Conservation (phyloP, 768 basidiomycete species). For the Favolaschia claudopus region DNA sequence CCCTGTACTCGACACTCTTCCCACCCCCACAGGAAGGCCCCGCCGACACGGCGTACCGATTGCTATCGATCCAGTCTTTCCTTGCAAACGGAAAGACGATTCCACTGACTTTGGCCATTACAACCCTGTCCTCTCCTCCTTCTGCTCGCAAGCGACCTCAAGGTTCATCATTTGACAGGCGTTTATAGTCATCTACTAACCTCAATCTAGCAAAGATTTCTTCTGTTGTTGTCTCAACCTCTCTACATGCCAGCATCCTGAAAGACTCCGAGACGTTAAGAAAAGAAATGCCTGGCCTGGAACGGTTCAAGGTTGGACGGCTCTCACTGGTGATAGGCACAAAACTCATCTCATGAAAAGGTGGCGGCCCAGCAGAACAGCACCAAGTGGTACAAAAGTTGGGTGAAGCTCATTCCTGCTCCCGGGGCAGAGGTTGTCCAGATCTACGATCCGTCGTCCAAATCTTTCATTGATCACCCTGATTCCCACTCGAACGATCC, state of each 20-base stretch:
- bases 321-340: no score
- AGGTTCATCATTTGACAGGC: not conserved
- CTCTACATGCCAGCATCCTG: constrained; percentile 86
- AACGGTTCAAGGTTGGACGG: constrained; percentile 46
- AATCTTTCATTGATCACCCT: constrained; percentile 54
- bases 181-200: not conserved
- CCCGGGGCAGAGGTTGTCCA: constrained; percentile 50
- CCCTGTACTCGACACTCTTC: constrained; percentile 83
- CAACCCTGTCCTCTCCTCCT: constrained; percentile 49
- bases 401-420: constrained; percentile 62
- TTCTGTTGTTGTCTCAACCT: constrained; percentile 87
- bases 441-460: constrained; percentile 64
- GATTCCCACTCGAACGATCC: constrained; percentile 41
- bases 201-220: constrained; percentile 51
- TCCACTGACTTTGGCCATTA: constrained; percentile 63
- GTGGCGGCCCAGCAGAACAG: constrained; percentile 82
- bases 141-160: constrained; percentile 29
- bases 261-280: constrained; percentile 83
- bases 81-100: constrained; percentile 44
- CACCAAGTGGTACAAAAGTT: constrained; percentile 71
- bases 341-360: no score
- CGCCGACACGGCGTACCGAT: constrained; percentile 47
- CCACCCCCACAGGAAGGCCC: constrained; percentile 46
- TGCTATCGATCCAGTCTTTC: constrained; percentile 65
- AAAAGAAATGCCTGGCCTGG: constrained; percentile 72